Evolutionary conservation across 1,284 basidiomycete species (phyloP).

Genomic region (Heterobasidion parviporum): DNA sequence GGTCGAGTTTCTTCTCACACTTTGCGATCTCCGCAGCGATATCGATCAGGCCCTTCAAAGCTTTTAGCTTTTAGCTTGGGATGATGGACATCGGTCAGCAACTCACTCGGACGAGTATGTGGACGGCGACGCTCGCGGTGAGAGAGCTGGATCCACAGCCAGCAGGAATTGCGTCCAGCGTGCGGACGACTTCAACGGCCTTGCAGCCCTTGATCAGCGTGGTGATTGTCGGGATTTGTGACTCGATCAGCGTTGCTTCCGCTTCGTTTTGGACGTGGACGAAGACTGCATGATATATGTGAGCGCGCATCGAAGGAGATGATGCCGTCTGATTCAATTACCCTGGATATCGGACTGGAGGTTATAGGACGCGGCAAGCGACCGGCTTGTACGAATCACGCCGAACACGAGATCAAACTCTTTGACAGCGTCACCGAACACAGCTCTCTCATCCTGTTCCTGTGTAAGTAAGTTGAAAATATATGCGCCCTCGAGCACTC

Average conservation of each 20-base stretch:
- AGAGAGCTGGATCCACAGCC: slow-evolving; percentile 87
- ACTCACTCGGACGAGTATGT: slow-evolving; percentile 79
- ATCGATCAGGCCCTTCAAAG: slow-evolving; percentile 67
- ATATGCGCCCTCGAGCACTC: slow-evolving; percentile 21
- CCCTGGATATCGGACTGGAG: slow-evolving; percentile 83
- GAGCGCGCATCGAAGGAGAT: not conserved
- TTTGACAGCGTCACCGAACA: slow-evolving; percentile 70
- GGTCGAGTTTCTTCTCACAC: slow-evolving; percentile 78
- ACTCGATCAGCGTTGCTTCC: slow-evolving; percentile 59
- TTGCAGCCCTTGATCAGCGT: slow-evolving; percentile 90
- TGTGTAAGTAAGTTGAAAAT: not conserved
- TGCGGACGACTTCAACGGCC: slow-evolving; percentile 39
- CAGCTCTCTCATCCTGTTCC: slow-evolving; percentile 51
- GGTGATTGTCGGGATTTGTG: slow-evolving; percentile 70
- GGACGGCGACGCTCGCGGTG: slow-evolving; percentile 65
- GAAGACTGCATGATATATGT: slow-evolving; percentile 50
- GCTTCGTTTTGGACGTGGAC: slow-evolving; percentile 64
- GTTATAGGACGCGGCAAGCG: slow-evolving; percentile 87
- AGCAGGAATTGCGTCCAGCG: slow-evolving; percentile 59
- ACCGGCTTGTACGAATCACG: slow-evolving; percentile 74
- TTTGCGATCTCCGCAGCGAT: slow-evolving; percentile 80
- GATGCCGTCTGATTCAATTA: slow-evolving; percentile 24
- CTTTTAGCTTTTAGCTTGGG: not conserved
- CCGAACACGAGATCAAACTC: slow-evolving; percentile 86
- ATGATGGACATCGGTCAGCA: not conserved